Evolutionary conservation across 1,139 yeast genomes (phyloP), one percentile per base, ranked within the genome.

Genomic region (Blastobotrys illinoisensis): DNA sequence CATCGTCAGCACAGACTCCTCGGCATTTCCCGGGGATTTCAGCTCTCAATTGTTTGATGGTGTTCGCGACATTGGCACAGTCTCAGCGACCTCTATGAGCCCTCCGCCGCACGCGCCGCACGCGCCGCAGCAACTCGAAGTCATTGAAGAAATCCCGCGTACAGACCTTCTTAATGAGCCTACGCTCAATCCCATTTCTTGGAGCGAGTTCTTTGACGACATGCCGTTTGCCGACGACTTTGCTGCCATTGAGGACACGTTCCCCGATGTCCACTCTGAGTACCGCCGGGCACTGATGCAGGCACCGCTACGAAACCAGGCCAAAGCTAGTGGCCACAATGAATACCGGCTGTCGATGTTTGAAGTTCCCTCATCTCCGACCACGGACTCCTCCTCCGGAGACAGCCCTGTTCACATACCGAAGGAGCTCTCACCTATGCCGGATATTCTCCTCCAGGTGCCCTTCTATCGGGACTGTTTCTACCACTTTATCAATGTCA

Each of bases 401-500:
- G 5, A 46, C 45, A 24, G 20, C 46, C 3, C 53, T 28, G 6
- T 24, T 20, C 13, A 24, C 45, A 4, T 20, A 36, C 1, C 52
- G 44, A 74, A 78, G 1, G 78, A 79, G 48, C 65, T 83, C 3
- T 64, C 72, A 9, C 86, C 85, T 2, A 68, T 83, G 18, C 89
- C 90, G 0, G 84, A 82, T 55, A 66, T 82, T 11, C 69, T 85
- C 26, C 68, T 80, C 11, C 78, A 78, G 54, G 85, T 82, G 2
- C 86, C 88, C 1, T 78, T 76, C 59, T 82, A 83, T 64, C 71
- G 82, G 45, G 79, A 79, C 54, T 72, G 84, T 20, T 81, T 86
- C 71, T 82, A 82, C 59, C 84, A 83, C 62, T 87, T 81, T 75
- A 71, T 84, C 14, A 75, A 80, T 54, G 80, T 82, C 11, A 86